Percentiles rank a stretch among this genome's conserved stretches.
Conservation (phyloP, 2,329 filamentous ascomycete genomes). For the Beauveria medogensis region DNA sequence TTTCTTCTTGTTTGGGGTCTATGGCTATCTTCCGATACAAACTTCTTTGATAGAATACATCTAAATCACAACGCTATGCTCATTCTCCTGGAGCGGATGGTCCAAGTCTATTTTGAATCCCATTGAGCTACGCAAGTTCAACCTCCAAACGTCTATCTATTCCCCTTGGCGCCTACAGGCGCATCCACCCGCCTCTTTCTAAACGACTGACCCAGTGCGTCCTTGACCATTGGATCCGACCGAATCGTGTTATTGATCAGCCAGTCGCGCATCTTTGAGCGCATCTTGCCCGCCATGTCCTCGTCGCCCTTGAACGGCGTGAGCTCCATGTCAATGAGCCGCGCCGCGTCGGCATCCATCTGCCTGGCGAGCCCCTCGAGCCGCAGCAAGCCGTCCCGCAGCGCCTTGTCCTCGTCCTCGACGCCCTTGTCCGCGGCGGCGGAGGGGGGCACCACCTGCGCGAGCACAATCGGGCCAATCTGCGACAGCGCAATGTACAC, state of each 20-base stretch:
- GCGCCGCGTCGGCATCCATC: constrained; percentile 60
- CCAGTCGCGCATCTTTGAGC: constrained; percentile 73
- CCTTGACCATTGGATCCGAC: constrained; percentile 71
- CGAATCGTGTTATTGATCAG: constrained; percentile 79
- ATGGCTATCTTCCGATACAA: background rate
- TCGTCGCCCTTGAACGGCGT: constrained; percentile 72
- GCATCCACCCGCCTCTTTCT: constrained; percentile 54
- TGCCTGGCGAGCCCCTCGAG: constrained; percentile 52
- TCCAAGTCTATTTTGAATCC: background rate
- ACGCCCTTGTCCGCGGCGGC: constrained; percentile 17
- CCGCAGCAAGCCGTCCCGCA: constrained; percentile 57
- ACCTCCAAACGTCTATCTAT: constrained; percentile 23
- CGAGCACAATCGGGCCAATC: constrained; percentile 58
- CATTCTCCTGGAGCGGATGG: too few relatives aligned
- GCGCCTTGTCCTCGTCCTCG: constrained; percentile 33
- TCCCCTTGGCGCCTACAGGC: constrained; percentile 52
- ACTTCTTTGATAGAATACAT: background rate
- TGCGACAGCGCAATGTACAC: constrained; percentile 78
- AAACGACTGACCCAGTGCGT: constrained; percentile 64
- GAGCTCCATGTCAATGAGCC: constrained; percentile 69
- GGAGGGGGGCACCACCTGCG: constrained; percentile 16
- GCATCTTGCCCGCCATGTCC: constrained; percentile 48
- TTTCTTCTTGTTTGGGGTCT: background rate
- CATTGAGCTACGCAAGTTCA: background rate
- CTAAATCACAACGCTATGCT: background rate